Evolutionary conservation across 495 filamentous ascomycete genomes (phyloP).

Genomic region (Xylaria bambusicola): DNA sequence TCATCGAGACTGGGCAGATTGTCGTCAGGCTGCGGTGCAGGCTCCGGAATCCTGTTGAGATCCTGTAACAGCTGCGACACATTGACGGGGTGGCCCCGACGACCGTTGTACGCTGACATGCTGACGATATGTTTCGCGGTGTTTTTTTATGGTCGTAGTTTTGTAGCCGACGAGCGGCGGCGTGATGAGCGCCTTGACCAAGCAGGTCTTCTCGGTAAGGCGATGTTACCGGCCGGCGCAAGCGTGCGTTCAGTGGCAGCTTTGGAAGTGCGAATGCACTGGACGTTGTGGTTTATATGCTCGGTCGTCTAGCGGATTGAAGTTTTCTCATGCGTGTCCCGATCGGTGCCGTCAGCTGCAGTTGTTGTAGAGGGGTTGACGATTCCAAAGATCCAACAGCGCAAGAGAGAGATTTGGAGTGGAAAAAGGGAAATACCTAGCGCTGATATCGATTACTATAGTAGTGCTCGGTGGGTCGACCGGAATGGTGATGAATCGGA

Average conservation of each 20-base stretch:
- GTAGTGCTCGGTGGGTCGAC: conserved; percentile 18
- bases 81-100: conserved; percentile 66
- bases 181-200: too few species aligned
- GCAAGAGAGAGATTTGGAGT: conserved; percentile 3
- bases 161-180: background rate
- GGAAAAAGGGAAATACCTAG: conserved; percentile 3
- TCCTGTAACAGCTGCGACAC: conserved; percentile 87
- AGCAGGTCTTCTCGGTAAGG: too few species aligned
- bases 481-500: conserved; percentile 16
- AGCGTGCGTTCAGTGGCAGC: too few species aligned
- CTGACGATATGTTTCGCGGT: too few species aligned
- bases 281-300: background rate
- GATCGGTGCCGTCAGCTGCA: background rate
- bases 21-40: conserved; percentile 65
- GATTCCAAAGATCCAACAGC: background rate
- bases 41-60: conserved; percentile 70
- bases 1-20: conserved; percentile 59
- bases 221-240: too few species aligned
- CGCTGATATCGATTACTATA: background rate
- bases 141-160: background rate
- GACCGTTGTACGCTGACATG: conserved; percentile 56
- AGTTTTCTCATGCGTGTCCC: background rate
- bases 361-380: conserved; percentile 3
- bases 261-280: background rate
- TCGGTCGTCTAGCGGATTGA: background rate